phyloP scores from a whole-genome alignment of 2,329 filamentous ascomycete species.

The Tothia fuscella region DNA sequence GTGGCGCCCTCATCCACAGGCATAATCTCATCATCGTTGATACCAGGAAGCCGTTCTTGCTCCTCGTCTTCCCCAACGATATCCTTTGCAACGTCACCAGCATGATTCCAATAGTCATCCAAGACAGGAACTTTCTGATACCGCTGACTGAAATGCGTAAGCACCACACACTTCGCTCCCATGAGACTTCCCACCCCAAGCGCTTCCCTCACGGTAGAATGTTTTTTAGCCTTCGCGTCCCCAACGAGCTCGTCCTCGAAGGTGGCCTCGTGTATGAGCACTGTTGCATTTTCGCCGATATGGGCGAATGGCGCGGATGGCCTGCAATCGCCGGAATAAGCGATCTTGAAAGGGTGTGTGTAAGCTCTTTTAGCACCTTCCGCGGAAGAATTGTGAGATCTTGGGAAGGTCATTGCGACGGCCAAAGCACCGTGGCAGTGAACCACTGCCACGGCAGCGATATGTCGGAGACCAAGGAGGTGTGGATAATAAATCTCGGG shows the following conservation, averaged over 20 bases:
- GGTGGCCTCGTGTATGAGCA: slow-evolving; percentile 91
- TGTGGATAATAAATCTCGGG: background rate
- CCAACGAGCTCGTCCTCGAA: slow-evolving; percentile 74
- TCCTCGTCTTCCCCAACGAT: slow-evolving; percentile 1
- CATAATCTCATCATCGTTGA: slow-evolving; percentile 2
- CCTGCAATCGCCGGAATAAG: slow-evolving; percentile 89
- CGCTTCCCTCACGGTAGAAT: slow-evolving; percentile 80
- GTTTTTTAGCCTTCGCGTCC: slow-evolving; percentile 78
- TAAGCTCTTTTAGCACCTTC: background rate
- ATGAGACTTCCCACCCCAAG: slow-evolving; percentile 65
- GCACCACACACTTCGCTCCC: slow-evolving; percentile 64
- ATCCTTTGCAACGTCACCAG: background rate
- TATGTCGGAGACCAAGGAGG: slow-evolving; percentile 49
- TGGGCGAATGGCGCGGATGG: slow-evolving; percentile 57
- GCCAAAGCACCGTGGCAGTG: slow-evolving; percentile 76
- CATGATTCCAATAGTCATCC: background rate
- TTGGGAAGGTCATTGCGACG: slow-evolving; percentile 65
- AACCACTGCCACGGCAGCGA: slow-evolving; percentile 55
- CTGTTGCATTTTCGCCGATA: slow-evolving; percentile 63
- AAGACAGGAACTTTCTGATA: slow-evolving; percentile 64
- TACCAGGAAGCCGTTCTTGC: background rate
- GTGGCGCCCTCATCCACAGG: slow-evolving; percentile 3
- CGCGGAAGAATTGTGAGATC: slow-evolving; percentile 43
- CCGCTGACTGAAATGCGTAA: slow-evolving; percentile 92
- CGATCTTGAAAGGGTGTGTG: slow-evolving; percentile 54